Conservation (phyloP, 176 grass and related monocot species). For the Leersia perrieri region DNA sequence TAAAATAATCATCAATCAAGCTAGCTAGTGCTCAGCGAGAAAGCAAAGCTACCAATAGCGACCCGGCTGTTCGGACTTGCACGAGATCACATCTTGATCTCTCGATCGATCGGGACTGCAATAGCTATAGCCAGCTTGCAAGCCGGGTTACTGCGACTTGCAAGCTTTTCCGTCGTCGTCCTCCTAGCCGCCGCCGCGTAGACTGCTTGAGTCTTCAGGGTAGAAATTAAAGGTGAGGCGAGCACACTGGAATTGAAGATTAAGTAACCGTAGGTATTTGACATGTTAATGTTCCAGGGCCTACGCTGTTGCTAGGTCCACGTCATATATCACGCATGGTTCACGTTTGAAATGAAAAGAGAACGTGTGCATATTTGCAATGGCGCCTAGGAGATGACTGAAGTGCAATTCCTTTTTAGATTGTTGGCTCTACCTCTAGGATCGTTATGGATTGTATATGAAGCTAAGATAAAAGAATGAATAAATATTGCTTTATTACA, state of each 20-base stretch:
- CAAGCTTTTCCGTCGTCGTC: not conserved
- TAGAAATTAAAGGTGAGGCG: constrained; percentile 9
- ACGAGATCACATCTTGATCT: not conserved
- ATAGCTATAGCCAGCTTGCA: not conserved
- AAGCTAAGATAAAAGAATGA: not conserved
- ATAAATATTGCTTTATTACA: too few species aligned
- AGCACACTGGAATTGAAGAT: not conserved
- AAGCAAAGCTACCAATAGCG: constrained; percentile 12
- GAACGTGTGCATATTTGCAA: not conserved
- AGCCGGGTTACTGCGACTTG: too few species aligned
- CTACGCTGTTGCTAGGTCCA: not conserved
- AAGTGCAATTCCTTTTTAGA: not conserved
- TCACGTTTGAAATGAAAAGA: constrained; percentile 11
- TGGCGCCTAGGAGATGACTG: not conserved
- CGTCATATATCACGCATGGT: not conserved
- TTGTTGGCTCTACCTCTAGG: not conserved
- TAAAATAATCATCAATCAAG: constrained; percentile 55
- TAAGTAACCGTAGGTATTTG: constrained; percentile 22
- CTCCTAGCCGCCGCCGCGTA: not conserved
- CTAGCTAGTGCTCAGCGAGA: constrained; percentile 28
- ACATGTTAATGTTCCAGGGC: not conserved
- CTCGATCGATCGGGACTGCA: constrained; percentile 7
- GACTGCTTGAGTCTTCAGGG: not conserved
- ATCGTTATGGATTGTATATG: too few species aligned
- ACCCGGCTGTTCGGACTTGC: not conserved